These are phyloP conservation scores for Barnettozyma salicaria DNA, from an alignment of 805 yeast genomes.

Conservation along the genomic window DNA sequence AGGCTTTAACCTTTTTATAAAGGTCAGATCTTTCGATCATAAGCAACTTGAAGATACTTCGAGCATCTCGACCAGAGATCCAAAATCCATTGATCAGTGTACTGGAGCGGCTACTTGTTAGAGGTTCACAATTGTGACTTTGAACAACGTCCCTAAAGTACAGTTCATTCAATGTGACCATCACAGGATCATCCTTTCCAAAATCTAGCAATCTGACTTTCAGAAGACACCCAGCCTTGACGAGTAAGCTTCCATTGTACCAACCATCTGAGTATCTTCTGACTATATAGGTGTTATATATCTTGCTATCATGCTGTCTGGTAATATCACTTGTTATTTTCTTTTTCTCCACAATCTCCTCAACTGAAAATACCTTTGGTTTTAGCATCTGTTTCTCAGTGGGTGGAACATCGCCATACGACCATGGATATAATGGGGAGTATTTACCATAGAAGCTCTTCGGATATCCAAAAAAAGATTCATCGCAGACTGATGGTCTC, in stretches of 20 bases:
- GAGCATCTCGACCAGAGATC: conserved; percentile 23
- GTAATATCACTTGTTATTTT: conserved; percentile 10
- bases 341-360: conserved; percentile 6
- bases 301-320: conserved; percentile 4
- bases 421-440: conserved; percentile 14
- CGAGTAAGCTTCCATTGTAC: conserved; percentile 19
- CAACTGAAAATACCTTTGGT: neutral
- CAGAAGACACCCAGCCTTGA: conserved; percentile 16
- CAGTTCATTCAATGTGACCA: conserved; percentile 22
- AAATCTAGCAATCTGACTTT: conserved; percentile 17
- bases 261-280: conserved; percentile 25
- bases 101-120: conserved; percentile 6
- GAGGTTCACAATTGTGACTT: conserved; percentile 17
- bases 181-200: conserved; percentile 24
- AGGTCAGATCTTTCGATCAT: conserved; percentile 2
- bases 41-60: conserved; percentile 9
- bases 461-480: conserved; percentile 20
- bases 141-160: conserved; percentile 23
- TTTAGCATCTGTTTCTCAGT: conserved; percentile 4
- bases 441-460: conserved; percentile 16
- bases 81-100: conserved; percentile 24
- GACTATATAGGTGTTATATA: conserved; percentile 3
- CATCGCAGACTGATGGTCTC: conserved; percentile 12
- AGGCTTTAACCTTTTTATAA: conserved; percentile 5
- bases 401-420: neutral